phyloP scores from a whole-genome alignment of 2,329 filamentous ascomycete genomes.

The Trichoderma sp. region DNA sequence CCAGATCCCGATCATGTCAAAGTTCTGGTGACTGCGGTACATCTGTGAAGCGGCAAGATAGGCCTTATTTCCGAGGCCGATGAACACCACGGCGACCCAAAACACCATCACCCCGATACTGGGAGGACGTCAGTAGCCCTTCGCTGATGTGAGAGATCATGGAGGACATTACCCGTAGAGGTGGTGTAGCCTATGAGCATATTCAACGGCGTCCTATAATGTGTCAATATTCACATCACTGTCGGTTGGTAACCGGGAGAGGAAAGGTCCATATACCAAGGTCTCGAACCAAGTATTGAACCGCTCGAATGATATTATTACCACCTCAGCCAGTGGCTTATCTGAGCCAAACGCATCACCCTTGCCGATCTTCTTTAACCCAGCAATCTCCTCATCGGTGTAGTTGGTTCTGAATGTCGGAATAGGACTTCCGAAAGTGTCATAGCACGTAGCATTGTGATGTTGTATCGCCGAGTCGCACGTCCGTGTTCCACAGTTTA shows the following conservation, averaged over 20 bases:
- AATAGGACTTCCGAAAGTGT: background rate
- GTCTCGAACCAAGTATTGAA: constrained; percentile 45
- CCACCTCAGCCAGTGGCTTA: constrained; percentile 36
- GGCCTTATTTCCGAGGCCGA: constrained; percentile 43
- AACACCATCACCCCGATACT: constrained; percentile 45
- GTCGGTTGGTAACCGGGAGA: background rate
- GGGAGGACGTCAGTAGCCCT: constrained; percentile 19
- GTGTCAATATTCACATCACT: constrained; percentile 12
- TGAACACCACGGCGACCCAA: constrained; percentile 44
- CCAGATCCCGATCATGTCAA: constrained; percentile 7
- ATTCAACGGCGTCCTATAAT: constrained; percentile 41
- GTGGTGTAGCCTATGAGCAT: constrained; percentile 42
- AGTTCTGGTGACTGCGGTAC: background rate
- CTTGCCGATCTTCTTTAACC: constrained; percentile 37
- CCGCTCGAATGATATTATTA: constrained; percentile 42
- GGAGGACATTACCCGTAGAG: constrained; percentile 41
- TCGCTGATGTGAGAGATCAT: background rate
- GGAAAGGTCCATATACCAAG: constrained; percentile 36
- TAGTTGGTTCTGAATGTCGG: constrained; percentile 34
- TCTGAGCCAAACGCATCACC: constrained; percentile 33
- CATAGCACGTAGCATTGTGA: constrained; percentile 25
- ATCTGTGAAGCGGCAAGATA: constrained; percentile 28
- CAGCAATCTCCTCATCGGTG: constrained; percentile 39
- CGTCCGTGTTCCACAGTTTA: constrained; percentile 11
- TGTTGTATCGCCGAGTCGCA: constrained; percentile 11